Evolutionary conservation across 2,329 filamentous ascomycete species (phyloP), one percentile per base, ranked within the genome.

Genomic region (Rhynchosporium agropyri): DNA sequence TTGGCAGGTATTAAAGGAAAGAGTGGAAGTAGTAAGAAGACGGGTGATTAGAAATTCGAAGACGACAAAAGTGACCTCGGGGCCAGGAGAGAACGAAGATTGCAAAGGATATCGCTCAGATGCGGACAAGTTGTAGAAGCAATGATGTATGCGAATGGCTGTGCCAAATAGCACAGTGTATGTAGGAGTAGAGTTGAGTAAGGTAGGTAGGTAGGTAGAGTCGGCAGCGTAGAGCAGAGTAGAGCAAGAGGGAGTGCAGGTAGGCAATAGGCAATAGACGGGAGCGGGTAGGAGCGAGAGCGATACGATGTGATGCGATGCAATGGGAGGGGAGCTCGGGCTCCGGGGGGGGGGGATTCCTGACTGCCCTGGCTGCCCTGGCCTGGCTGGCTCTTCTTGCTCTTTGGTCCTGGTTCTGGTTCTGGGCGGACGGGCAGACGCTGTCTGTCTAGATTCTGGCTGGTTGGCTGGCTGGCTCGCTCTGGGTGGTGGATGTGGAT

Each of bases 401-500:
- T 20, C 20, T 20, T 20, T 20, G 20, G 20, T 20, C 20, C 20
- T 20, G 20, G 20, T 20, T 20, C 20, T 20, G 20, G 20, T 20
- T 20, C 20, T 20, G 20, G 1, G 20, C 20, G 20, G 20, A 20
- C 20, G 20, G 20, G 20, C 20, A 20, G 20, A 20, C 20, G 20
- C 20, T 20, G 20, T 20, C 20, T 20, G 38, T 38, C 38, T 38
- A 54, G 54, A 59, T 64, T 59, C 63, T 64, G 63, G 59, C 58
- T 59, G 48, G 55, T 50, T 38, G 62, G 28, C 20, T 6, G 48
- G 33, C 42, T 8, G 29, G 10, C n/a, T 29, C n/a, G 13, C n/a
- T 29, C 12, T 10, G 15, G 4, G 50, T n/a, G 31, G 50, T 53
- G 29, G 29, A n/a, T 33, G 12, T 40, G 42, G 12, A 20, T 20